Evolutionary conservation across 441 rosid genomes (phyloP).

Genomic region (Populus tomentosa): DNA sequence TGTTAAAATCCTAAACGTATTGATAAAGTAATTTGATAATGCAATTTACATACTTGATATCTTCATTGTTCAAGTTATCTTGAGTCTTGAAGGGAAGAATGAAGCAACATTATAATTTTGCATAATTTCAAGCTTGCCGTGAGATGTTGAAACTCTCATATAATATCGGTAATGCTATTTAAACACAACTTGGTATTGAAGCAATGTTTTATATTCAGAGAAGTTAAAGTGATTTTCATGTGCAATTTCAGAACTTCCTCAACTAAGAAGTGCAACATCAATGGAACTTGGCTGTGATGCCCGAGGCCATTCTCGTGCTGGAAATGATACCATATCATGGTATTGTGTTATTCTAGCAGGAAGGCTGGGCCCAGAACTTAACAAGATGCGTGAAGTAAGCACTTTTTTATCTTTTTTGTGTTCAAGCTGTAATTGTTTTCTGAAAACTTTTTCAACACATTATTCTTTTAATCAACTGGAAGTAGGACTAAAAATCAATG

Average conservation of each 20-base stretch:
- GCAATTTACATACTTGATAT: too few species aligned
- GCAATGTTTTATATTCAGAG: neutral
- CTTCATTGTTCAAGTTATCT: neutral
- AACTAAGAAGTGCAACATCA: constrained; percentile 79
- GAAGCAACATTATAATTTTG: neutral
- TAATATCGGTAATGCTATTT: neutral
- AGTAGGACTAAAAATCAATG: neutral
- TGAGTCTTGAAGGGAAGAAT: neutral
- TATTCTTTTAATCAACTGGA: neutral
- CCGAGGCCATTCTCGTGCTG: constrained; percentile 87
- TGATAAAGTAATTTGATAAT: too few species aligned
- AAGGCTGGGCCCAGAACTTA: constrained; percentile 79
- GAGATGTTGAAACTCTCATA: neutral
- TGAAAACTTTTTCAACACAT: too few species aligned
- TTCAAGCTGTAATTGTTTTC: neutral
- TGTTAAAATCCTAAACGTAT: too few species aligned
- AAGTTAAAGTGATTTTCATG: constrained; percentile 12
- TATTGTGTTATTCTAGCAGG: constrained; percentile 97
- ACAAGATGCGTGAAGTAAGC: constrained; percentile 90
- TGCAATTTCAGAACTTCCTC: constrained; percentile 67
- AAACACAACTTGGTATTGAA: neutral
- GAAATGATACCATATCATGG: constrained; percentile 66
- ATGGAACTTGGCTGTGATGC: constrained; percentile 97
- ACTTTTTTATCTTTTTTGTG: constrained; percentile 11
- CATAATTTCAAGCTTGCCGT: neutral